These are phyloP conservation scores for Phycomyces nitens DNA, from an alignment of 192 early-diverging fungal species.

Conservation along the genomic window DNA sequence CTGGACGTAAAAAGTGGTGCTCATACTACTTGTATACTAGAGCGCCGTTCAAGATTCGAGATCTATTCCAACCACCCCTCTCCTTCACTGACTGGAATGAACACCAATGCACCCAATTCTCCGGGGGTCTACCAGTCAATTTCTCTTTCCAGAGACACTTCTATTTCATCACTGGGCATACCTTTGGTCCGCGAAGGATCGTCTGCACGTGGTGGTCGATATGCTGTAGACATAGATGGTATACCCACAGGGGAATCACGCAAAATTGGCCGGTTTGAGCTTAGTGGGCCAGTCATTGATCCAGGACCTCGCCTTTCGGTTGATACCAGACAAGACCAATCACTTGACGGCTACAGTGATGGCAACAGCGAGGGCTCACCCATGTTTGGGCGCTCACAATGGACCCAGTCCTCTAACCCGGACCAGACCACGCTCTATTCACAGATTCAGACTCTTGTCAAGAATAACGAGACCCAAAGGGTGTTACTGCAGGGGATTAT, in stretches of 20 bases:
- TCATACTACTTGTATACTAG: too few species aligned
- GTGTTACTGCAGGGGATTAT: background rate
- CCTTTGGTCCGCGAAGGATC: slow-evolving; percentile 8
- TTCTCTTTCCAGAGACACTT: slow-evolving; percentile 24
- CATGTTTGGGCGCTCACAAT: slow-evolving; percentile 5
- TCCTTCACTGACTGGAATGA: slow-evolving; percentile 1
- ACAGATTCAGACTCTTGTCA: slow-evolving; percentile 5
- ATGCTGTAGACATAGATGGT: background rate
- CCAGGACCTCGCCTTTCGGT: background rate
- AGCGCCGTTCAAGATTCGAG: slow-evolving; percentile 11
- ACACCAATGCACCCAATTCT: background rate
- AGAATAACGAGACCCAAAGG: background rate
- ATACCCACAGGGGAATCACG: slow-evolving; percentile 17
- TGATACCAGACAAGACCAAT: background rate
- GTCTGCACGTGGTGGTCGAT: background rate
- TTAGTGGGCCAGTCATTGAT: slow-evolving; percentile 2
- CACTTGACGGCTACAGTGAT: background rate
- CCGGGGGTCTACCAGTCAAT: slow-evolving; percentile 2
- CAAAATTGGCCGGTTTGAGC: slow-evolving; percentile 31
- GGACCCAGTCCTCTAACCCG: slow-evolving; percentile 30
- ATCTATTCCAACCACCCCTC: slow-evolving; percentile 7
- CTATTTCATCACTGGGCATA: background rate
- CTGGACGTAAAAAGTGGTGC: too few species aligned
- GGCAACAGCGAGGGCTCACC: background rate
- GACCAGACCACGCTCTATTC: slow-evolving; percentile 22